Base-by-base conservation (phyloP, 208 protist species). In the Trypanosoma vivax region DNA sequence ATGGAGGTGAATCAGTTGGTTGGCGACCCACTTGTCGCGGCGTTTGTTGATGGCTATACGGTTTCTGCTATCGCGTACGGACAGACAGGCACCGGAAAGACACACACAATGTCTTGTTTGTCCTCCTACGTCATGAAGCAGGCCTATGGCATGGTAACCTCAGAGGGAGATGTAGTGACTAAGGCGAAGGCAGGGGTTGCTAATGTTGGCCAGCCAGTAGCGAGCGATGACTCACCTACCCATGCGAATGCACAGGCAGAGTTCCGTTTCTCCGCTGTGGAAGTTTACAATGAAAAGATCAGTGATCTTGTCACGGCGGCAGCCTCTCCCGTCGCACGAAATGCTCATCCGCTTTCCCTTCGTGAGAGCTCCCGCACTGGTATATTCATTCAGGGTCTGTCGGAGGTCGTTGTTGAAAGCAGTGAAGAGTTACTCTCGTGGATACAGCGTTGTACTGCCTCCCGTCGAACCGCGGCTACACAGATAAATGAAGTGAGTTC, bases 1-100 rank as follows among this genome's bases (percentile, higher is more conserved):
- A 64, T 85, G 10, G 62, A 76, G 29, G 72, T 97, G 23, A 97
- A 88, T 63, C 69, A 76, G 11, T 45, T 73, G 1, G 59, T 95
- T 37, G 90, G 91, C 0, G 58, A 60, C 29, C 71, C 75, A n/a
- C 66, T 97, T 1, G 72, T 91, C 0, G 56, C 80, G 18, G 51
- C 75, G 7, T 90, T 93, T 41, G 73, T 96, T 19, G 70, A 79
- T 54, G 92, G 93, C 29, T 95, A 84, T 63, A 97, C 97, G 30
- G 79, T 82, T 6, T 94, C 93, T 21, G 83, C 81, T 21, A 95
- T 97, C 28, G 94, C 94, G 24, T 98, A 97, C 56, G 96, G 94
- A 7, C 96, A 97, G 59, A 97, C 94, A 21, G 90, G 91, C 14
- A 76, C 89, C 6, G 96, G 96, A 23, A 98, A 98, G 65, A 98